Evolutionary conservation across 345 rosid species (phyloP), one percentile per base, ranked within the genome.

Genomic region (Abelmoschus esculentus): DNA sequence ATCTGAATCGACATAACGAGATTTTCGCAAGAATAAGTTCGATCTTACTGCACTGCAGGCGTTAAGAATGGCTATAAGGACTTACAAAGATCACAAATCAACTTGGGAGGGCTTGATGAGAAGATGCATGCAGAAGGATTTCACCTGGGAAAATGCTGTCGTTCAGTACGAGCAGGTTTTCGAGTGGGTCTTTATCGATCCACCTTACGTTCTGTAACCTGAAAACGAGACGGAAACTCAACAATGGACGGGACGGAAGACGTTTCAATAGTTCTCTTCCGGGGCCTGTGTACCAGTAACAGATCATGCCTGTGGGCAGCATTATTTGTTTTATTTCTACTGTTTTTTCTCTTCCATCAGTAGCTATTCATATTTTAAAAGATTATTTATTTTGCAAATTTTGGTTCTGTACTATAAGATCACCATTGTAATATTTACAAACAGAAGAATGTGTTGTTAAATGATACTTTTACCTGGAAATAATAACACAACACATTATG

Each of bases 131-230:
- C 73, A 60, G 36, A 77, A 55, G 72, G 87, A 89, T 80, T 86
- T 58, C 72, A 82, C 97, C 2, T 89, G 99, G 99, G 86, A 95
- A 70, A 89, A 85, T 46, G 98, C 97, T 29, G 97, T 97, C 0
- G 58, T 62, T 64, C 92, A 89, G 69, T 95, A 95, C 61, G 97
- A 89, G 78, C 89, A 91, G 81, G 86, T 88, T 38, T 91, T 95
- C 8, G 82, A 86, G 57, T 95, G 99, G 99, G 93, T 83, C 22
- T 84, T 71, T 84, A 65, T 84, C 6, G 98, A 89, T 77, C 87
- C 82, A 12, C 96, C 98, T 19, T 93, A 89, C 40, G 72, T 91
- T 59, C 62, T 38, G 26, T 90, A 80, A 79, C 54, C 54, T 3
- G 10, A 49, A 49, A 50, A 29, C 40, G 29, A 50, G 44, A 26